Percentiles rank a stretch among this genome's conserved stretches.
phyloP scores from a whole-genome alignment of 441 rosid species.

The Populus hybrid region DNA sequence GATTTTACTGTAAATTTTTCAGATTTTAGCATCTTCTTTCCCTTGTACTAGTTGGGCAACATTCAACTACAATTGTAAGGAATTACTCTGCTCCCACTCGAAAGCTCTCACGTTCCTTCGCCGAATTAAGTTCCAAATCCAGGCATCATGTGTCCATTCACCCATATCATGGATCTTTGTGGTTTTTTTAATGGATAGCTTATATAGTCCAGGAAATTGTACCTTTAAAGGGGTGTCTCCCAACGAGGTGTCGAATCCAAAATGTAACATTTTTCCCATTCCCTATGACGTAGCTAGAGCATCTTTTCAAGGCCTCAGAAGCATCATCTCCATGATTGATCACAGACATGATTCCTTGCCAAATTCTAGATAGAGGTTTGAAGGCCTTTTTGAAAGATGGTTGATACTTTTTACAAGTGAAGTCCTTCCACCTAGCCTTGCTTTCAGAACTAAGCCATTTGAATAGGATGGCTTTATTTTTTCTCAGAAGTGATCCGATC shows the following conservation, averaged over 20 bases:
- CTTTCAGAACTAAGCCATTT: background rate
- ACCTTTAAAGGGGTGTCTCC: background rate
- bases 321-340: background rate
- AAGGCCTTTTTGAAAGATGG: no score
- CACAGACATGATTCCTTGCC: background rate
- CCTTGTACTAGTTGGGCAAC: background rate
- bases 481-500: no score
- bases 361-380: background rate
- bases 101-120: background rate
- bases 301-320: background rate
- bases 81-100: background rate
- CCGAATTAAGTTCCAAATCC: background rate
- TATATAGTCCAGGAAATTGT: no score
- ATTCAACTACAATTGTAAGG: background rate
- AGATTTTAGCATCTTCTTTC: background rate
- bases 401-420: no score
- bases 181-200: background rate
- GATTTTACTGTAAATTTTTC: background rate
- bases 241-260: background rate
- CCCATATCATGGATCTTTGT: background rate
- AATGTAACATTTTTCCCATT: background rate
- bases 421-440: background rate
- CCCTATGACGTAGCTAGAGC: background rate
- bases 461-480: no score
- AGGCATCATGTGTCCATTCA: background rate